Evolutionary conservation across 257 asterid genomes (phyloP).

Genomic region (Eucommia ulmoides): DNA sequence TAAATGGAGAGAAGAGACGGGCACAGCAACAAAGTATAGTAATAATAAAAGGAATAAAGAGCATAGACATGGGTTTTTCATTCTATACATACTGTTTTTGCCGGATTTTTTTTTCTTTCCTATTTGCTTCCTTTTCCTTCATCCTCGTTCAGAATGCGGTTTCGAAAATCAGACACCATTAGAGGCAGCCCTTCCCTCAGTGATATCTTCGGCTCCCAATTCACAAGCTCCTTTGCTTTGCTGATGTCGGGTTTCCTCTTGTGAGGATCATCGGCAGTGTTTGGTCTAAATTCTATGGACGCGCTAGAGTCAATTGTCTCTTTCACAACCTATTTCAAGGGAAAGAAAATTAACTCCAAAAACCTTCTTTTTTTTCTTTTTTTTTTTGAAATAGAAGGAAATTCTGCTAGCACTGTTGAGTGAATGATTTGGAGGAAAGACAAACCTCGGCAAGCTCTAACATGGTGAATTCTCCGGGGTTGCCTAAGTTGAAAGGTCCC

Average conservation of each 20-base stretch:
- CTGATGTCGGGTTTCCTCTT: slow-evolving; percentile 91
- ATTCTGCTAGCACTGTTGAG: neutral
- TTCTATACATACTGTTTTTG: slow-evolving; percentile 13
- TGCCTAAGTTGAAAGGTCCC: slow-evolving; percentile 52
- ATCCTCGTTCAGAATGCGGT: slow-evolving; percentile 94
- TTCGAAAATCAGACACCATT: slow-evolving; percentile 78
- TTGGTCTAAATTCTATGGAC: slow-evolving; percentile 58
- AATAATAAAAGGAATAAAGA: too few species aligned
- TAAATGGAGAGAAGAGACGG: too few species aligned
- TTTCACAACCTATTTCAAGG: slow-evolving; percentile 57
- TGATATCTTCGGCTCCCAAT: slow-evolving; percentile 93
- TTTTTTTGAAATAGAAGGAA: neutral
- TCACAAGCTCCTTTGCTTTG: slow-evolving; percentile 83
- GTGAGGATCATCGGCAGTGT: slow-evolving; percentile 97
- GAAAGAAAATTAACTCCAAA: neutral
- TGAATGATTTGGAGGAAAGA: neutral
- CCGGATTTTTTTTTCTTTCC: neutral
- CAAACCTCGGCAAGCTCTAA: slow-evolving; percentile 24
- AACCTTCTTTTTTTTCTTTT: neutral
- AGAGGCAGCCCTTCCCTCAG: slow-evolving; percentile 78
- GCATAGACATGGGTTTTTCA: too few species aligned
- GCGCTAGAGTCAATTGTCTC: slow-evolving; percentile 87
- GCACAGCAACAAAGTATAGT: too few species aligned
- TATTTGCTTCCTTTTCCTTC: slow-evolving; percentile 73
- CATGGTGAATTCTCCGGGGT: slow-evolving; percentile 29